phyloP scores from a whole-genome alignment of 192 early-diverging fungal species.

The Coemansia sp. region DNA sequence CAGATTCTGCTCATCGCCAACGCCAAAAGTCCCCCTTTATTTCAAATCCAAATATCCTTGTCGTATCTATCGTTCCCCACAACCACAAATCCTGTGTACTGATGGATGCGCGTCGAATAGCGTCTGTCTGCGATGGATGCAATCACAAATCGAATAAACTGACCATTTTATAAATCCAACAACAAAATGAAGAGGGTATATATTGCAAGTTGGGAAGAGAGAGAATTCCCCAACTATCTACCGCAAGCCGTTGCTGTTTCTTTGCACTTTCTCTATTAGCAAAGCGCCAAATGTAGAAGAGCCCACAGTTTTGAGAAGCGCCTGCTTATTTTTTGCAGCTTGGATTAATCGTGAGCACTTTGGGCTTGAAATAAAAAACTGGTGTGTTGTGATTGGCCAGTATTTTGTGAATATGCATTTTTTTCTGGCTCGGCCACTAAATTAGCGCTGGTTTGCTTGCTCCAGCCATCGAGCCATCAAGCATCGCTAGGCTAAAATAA shows the following conservation, averaged over 20 bases:
- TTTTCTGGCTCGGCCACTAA: too few relatives aligned
- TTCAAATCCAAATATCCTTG: too few relatives aligned
- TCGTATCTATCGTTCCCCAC: neutral
- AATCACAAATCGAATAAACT: conserved; percentile 13
- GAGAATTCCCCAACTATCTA: conserved; percentile 6
- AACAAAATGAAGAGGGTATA: conserved; percentile 14
- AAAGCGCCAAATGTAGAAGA: neutral
- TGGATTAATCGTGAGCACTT: neutral
- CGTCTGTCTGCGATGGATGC: conserved; percentile 29
- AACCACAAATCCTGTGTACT: too few relatives aligned
- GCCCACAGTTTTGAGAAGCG: neutral
- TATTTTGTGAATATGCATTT: neutral
- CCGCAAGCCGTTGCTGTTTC: neutral
- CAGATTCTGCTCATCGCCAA: too few relatives aligned
- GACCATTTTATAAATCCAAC: conserved; percentile 42
- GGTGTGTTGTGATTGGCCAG: neutral
- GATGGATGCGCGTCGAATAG: too few relatives aligned
- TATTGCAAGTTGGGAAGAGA: conserved; percentile 27
- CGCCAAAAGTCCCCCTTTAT: too few relatives aligned
- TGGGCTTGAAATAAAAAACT: too few relatives aligned
- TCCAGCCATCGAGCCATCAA: too few relatives aligned
- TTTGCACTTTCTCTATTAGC: too few relatives aligned
- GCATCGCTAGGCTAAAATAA: too few relatives aligned
- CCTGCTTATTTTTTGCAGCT: neutral
- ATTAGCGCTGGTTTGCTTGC: too few relatives aligned